phyloP scores from a whole-genome alignment of 305 asterid genomes.

The Fraxinus greggii region DNA sequence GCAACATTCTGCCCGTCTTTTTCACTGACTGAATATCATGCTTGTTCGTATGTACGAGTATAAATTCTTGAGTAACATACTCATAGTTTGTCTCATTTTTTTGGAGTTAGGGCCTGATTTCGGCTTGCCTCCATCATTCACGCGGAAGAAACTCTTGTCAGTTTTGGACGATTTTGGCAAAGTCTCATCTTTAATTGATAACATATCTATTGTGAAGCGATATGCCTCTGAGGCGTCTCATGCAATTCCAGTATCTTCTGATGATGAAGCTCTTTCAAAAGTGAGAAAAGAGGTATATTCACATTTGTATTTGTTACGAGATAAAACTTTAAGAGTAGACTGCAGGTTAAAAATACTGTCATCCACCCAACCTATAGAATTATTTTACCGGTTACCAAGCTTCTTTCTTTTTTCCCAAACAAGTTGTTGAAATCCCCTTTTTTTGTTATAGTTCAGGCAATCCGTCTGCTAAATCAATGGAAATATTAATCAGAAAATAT shows the following conservation, averaged over 20 bases:
- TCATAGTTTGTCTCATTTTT: not conserved
- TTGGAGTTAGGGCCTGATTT: slow-evolving; percentile 70
- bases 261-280: slow-evolving; percentile 82
- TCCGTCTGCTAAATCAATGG: not conserved
- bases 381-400: not conserved
- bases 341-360: not conserved
- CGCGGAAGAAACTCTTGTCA: slow-evolving; percentile 69
- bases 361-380: not conserved
- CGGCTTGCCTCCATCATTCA: slow-evolving; percentile 59
- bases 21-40: not conserved
- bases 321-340: not conserved
- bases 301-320: not conserved
- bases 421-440: not conserved
- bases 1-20: not conserved
- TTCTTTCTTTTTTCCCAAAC: not conserved
- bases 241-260: slow-evolving; percentile 71
- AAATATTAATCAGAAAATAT: not conserved
- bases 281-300: slow-evolving; percentile 75
- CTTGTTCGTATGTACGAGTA: not conserved
- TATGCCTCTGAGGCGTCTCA: slow-evolving; percentile 80
- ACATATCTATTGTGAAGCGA: slow-evolving; percentile 60
- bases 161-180: slow-evolving; percentile 77
- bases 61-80: not conserved
- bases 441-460: not conserved
- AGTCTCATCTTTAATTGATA: slow-evolving; percentile 69